Percentiles rank a stretch among this genome's conserved stretches.
Evolutionary conservation across 768 basidiomycete species (phyloP).

Genomic region (Suillus spraguei): DNA sequence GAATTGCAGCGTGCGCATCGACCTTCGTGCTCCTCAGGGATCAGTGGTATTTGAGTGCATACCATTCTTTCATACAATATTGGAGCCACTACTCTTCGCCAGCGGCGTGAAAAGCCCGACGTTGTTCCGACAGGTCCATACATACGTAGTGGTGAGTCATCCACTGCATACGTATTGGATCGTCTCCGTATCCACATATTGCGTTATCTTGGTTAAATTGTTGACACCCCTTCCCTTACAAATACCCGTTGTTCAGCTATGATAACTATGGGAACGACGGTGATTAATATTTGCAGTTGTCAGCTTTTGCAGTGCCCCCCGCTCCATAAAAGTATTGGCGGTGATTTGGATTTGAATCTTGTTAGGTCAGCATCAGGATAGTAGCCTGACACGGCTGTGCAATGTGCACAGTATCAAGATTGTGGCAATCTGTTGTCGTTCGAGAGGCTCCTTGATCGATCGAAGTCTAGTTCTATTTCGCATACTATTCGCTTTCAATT

Average conservation of each 20-base stretch:
- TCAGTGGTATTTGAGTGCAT: too few species aligned
- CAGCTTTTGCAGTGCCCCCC: not conserved
- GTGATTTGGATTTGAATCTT: not conserved
- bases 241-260: not conserved
- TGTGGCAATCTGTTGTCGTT: not conserved
- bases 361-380: not conserved
- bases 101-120: too few species aligned
- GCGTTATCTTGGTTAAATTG: too few species aligned
- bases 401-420: not conserved
- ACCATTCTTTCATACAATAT: too few species aligned
- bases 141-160: too few species aligned
- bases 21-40: too few species aligned
- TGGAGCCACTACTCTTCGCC: too few species aligned
- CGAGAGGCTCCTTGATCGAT: not conserved
- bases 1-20: too few species aligned
- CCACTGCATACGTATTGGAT: too few species aligned
- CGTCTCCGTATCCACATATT: too few species aligned
- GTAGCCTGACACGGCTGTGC: not conserved
- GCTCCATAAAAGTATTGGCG: not conserved
- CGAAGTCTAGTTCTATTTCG: not conserved
- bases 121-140: too few species aligned
- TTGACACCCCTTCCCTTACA: constrained; percentile 1
- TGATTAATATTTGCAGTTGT: not conserved
- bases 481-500: not conserved
- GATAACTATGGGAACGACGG: constrained; percentile 2